Percentiles rank a stretch among this genome's conserved stretches.
Evolutionary conservation across 2,329 filamentous ascomycete genomes (phyloP).

Genomic region (Daldinia sp.): DNA sequence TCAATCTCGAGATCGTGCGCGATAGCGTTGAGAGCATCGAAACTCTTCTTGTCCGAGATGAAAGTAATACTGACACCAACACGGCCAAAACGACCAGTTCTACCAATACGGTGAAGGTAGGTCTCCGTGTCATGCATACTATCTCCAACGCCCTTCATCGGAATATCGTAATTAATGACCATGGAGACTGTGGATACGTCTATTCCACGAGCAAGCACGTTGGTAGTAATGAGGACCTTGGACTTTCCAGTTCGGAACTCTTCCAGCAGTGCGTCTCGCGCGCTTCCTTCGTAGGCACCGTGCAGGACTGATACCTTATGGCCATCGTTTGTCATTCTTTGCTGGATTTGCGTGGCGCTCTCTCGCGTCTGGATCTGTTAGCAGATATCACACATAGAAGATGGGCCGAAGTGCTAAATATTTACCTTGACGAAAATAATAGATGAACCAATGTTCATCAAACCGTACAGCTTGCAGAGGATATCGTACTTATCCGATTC

Average conservation of each 20-base stretch:
- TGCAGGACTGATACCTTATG: slow-evolving; percentile 93
- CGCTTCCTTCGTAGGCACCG: slow-evolving; percentile 84
- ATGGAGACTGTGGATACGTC: slow-evolving; percentile 92
- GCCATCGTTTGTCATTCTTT: slow-evolving; percentile 86
- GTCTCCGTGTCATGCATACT: slow-evolving; percentile 91
- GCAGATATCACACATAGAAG: slow-evolving; percentile 3
- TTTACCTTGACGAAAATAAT: slow-evolving; percentile 96
- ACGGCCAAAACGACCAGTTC: slow-evolving; percentile 95
- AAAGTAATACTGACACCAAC: slow-evolving; percentile 97
- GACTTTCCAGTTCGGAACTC: slow-evolving; percentile 87
- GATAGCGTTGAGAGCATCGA: slow-evolving; percentile 82
- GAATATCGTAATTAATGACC: slow-evolving; percentile 97
- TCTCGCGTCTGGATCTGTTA: slow-evolving; percentile 74
- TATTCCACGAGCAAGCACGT: slow-evolving; percentile 95
- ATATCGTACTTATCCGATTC: slow-evolving; percentile 88
- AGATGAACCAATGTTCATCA: slow-evolving; percentile 96
- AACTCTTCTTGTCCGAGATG: slow-evolving; percentile 87
- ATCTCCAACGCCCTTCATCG: slow-evolving; percentile 80
- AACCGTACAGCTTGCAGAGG: slow-evolving; percentile 91
- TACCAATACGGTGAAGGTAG: slow-evolving; percentile 96
- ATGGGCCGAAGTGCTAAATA: not conserved
- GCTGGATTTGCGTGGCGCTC: slow-evolving; percentile 86
- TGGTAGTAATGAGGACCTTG: slow-evolving; percentile 98
- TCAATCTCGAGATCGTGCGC: slow-evolving; percentile 82
- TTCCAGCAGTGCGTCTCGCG: slow-evolving; percentile 86